Evolutionary conservation across 345 rosid genomes (phyloP), one percentile per base, ranked within the genome.

Genomic region (Sapria himalayana): DNA sequence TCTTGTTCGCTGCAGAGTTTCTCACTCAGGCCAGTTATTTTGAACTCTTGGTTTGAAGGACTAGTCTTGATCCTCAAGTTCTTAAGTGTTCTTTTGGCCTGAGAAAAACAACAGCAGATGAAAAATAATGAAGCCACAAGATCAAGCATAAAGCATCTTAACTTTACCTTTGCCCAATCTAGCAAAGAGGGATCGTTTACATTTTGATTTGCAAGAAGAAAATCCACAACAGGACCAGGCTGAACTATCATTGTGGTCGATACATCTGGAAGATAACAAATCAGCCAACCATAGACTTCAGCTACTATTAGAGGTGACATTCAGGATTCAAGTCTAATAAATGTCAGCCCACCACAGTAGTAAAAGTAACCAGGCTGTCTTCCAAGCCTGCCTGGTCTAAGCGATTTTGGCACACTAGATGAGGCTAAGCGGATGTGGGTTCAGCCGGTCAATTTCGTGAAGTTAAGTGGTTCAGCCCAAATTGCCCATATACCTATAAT

Each of bases 201-300:
- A 22, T 55, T 56, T 52, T 86, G 92, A 46, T 86, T 86, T 16
- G 63, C 52, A 18, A 78, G 48, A 3, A 81, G 41, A 48, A 86
- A 76, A 48, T 86, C 97, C 14, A 81, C 52, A 1, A 86, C 65
- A 1, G 89, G 82, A 38, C 92, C 92, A 33, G 92, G 85, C 58
- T 63, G 72, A 40, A 86, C 64, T 34, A 76, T 81, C 92, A 78
- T 81, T 6, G 92, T 81, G 1, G 97, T 86, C 1, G 97, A 56
- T 15, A 46, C 60, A 43, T 56, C 60, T 56, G 43, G 14, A 22
- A 48, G 16, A 47, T 24, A 13, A 9, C 7, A 15, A 15, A 11
- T 31, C 29, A 41, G 32, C 32, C 5, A 29, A 4, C n/a, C n/a
- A n/a, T n/a, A n/a, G n/a, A n/a, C n/a, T n/a, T n/a, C n/a, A n/a